A percentile compares a stretch with the other conserved stretches of the same genome.
Conservation (phyloP, 805 yeast species). For the Candida awuae region DNA sequence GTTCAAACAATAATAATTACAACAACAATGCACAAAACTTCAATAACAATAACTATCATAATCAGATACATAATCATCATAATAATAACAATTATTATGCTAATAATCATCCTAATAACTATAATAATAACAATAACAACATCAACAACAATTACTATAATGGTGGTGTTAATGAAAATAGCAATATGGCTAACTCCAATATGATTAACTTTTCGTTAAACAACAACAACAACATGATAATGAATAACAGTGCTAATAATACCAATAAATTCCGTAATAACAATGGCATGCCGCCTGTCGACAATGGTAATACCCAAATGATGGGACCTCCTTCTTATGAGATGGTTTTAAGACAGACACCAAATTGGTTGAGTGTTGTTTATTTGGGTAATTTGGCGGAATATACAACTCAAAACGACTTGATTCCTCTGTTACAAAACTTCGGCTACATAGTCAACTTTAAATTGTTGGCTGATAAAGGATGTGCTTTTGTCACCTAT, state of each 20-base stretch:
- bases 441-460: slow-evolving; percentile 81
- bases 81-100: slow-evolving; percentile 11
- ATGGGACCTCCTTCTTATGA: slow-evolving; percentile 42
- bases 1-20: slow-evolving; percentile 12
- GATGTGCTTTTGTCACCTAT: slow-evolving; percentile 83
- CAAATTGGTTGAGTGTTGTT: slow-evolving; percentile 78
- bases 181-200: not conserved
- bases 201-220: too few relatives aligned
- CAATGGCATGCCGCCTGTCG: not conserved
- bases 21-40: not conserved
- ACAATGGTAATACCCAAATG: slow-evolving; percentile 2
- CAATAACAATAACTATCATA: slow-evolving; percentile 2
- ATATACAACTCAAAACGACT: slow-evolving; percentile 61
- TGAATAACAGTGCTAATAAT: too few relatives aligned
- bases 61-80: slow-evolving; percentile 12
- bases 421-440: slow-evolving; percentile 64
- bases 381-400: slow-evolving; percentile 82
- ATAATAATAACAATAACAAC: slow-evolving; percentile 17
- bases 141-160: slow-evolving; percentile 14
- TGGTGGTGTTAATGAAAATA: slow-evolving; percentile 2
- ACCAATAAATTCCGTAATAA: not conserved
- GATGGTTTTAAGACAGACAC: slow-evolving; percentile 65
- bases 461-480: slow-evolving; percentile 70
- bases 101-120: slow-evolving; percentile 15
- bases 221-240: too few relatives aligned